Conservation (phyloP, 495 filamentous ascomycete genomes). For the Bacidia rubella region DNA sequence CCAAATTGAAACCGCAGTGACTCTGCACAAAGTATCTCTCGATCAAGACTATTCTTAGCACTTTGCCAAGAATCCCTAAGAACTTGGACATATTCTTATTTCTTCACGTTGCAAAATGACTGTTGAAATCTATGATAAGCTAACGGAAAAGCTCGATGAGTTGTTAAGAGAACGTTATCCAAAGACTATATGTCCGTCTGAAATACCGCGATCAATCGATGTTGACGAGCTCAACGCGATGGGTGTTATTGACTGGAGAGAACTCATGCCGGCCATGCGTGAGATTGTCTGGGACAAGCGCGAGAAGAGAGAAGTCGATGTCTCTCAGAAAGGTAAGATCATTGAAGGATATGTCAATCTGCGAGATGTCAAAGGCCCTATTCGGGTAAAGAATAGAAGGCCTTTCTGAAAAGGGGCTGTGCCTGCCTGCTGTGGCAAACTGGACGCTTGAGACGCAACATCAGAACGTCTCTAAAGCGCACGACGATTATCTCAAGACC, state of each 20-base stretch:
- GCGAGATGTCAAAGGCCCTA: slow-evolving; percentile 27
- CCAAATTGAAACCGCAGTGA: too few relatives aligned
- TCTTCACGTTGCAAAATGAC: not conserved
- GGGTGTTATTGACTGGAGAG: slow-evolving; percentile 26
- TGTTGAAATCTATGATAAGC: not conserved
- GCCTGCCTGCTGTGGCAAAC: too few relatives aligned
- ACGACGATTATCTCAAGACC: not conserved
- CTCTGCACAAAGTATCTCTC: too few relatives aligned
- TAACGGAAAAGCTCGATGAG: slow-evolving; percentile 3
- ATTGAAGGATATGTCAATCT: slow-evolving; percentile 18
- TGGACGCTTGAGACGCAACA: not conserved
- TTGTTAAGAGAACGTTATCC: slow-evolving; percentile 17
- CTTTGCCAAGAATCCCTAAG: not conserved
- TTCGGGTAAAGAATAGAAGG: slow-evolving; percentile 22
- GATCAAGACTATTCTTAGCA: too few relatives aligned
- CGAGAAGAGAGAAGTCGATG: slow-evolving; percentile 27
- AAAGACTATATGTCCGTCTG: slow-evolving; percentile 39
- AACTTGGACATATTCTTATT: too few relatives aligned
- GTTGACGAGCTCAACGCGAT: slow-evolving; percentile 21
- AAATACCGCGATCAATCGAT: slow-evolving; percentile 30
- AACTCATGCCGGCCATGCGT: slow-evolving; percentile 30
- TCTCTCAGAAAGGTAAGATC: slow-evolving; percentile 33
- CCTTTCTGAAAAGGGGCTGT: not conserved
- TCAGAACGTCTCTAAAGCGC: not conserved
- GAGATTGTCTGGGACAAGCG: slow-evolving; percentile 25